Evolutionary conservation across 1,284 basidiomycete genomes (phyloP), one percentile per base, ranked within the genome.

Genomic region (Moesziomyces globuligerus): DNA sequence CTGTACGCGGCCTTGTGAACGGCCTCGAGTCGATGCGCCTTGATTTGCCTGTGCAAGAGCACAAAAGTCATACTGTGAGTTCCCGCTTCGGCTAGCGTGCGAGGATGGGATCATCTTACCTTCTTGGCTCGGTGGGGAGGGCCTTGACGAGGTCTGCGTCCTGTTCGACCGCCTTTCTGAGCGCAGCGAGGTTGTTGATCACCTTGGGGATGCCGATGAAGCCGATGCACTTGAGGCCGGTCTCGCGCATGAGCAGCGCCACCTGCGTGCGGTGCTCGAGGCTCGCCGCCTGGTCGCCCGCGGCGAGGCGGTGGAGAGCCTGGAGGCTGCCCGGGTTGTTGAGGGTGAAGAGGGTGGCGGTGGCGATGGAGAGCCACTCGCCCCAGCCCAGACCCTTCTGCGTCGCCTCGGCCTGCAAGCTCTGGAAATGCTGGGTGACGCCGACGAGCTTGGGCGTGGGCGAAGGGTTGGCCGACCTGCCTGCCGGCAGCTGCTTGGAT

Each of bases 221-320:
- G 72, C 94, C 91, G 79, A 90, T 89, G 76, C 92, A 94, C 85
- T 98, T 98, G 81, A 98, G 83, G 5, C 93, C 93, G 9, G 91
- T 89, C 85, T 98, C 95, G 48, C 95, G 88, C 88, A 98, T 94
- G 74, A 94, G 83, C 88, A 90, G 70, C 2, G 91, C 92, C 74
- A 87, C 74, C 18, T 80, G 70, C 25, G 72, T 89, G 81, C 87
- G 87, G 67, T 90, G 85, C 50, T 87, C 87, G 48, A 86, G 86
- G 62, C 85, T 77, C 57, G 84, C 85, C 40, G 84, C 83, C 26
- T 36, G 42, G 25, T 54, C 43, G 24, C 53, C 48, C 6, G 90
- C 88, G 44, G 88, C 87, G 80, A 91, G 92, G 29, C 87, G 87
- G 82, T 94, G 94, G 58, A 95, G 84, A 65, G 90, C 87, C 18